Base-by-base conservation (phyloP, 129 eudicot species). In the Helianthus tuberosus region DNA sequence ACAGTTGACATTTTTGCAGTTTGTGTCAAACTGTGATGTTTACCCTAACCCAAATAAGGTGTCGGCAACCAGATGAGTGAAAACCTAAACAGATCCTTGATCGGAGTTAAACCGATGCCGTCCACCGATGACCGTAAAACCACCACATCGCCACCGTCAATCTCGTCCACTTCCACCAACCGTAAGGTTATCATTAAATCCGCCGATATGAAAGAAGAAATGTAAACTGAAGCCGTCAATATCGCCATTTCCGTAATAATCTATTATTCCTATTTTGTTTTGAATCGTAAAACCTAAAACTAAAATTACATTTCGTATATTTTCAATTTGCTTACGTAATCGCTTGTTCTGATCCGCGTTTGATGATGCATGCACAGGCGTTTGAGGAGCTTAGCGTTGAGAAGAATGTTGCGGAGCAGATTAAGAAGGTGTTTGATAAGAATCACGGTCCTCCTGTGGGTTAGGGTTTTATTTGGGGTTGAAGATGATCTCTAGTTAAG, bases 331-430 rank as follows among this genome's bases (percentile, higher is more conserved):
- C 23, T 55, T 20, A 36, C 41, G 8, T 55, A 36, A 67, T 53
- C 8, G 27, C 17, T 5, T 38, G 16, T 50, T 69, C 74, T 69
- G 63, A 69, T 70, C 51, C 38, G 38, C 16, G 14, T 16, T 1
- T 53, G 17, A 69, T 73, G 10, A 35, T 10, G 23, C 52, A 35
- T 57, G 64, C 55, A n/a, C 75, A 88, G 90, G 96, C 97, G n/a
- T 91, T 91, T 84, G 96, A 91, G 92, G 83, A 84, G 83, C 72
- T 66, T 63, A 78, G 66, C 63, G 97, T 91, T 12, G 96, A 88
- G 85, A 91, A 91, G 82, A 96, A 91, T 80, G 96, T 84, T 1
- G 97, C 92, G 0, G 96, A 91, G 80, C 66, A 79, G 72, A 86
- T 91, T n/a, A 91, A 91, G 64, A 59, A 59, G 27, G 41, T 11